These are phyloP conservation scores for Trichoderma atroviride DNA, from an alignment of 2,329 filamentous ascomycete genomes.

Conservation along the genomic window DNA sequence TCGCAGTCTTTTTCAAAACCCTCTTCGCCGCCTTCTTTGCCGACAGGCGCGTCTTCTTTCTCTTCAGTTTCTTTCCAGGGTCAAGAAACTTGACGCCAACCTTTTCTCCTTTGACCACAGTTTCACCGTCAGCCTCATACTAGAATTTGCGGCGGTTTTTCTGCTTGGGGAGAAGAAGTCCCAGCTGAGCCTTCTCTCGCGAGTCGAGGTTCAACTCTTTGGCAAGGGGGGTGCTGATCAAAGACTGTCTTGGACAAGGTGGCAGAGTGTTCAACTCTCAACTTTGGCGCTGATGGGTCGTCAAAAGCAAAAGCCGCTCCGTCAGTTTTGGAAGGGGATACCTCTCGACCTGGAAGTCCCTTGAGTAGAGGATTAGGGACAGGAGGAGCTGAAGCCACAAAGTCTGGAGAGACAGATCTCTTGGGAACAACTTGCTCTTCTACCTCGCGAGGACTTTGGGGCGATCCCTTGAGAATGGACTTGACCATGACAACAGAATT, in stretches of 20 bases:
- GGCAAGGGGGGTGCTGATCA: constrained; percentile 42
- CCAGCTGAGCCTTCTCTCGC: constrained; percentile 37
- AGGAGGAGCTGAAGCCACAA: constrained; percentile 23
- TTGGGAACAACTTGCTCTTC: constrained; percentile 22
- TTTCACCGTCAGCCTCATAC: constrained; percentile 43
- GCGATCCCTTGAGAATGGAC: constrained; percentile 17
- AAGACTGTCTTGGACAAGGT: constrained; percentile 42
- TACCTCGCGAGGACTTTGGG: constrained; percentile 26
- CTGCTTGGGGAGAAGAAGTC: constrained; percentile 42
- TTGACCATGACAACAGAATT: constrained; percentile 17
- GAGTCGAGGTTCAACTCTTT: constrained; percentile 36
- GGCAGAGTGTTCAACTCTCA: constrained; percentile 39
- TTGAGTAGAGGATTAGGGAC: constrained; percentile 48
- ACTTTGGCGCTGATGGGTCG: constrained; percentile 35
- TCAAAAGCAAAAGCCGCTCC: constrained; percentile 42
- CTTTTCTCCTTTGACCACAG: constrained; percentile 26
- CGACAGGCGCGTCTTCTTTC: background rate
- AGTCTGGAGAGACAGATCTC: constrained; percentile 11
- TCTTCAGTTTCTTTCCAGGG: constrained; percentile 7
- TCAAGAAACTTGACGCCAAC: constrained; percentile 7
- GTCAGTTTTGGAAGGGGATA: constrained; percentile 44
- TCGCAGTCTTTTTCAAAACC: constrained; percentile 26
- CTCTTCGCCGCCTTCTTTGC: constrained; percentile 6
- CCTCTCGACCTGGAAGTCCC: constrained; percentile 45
- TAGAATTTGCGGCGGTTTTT: constrained; percentile 41